A percentile compares a stretch with the other conserved stretches of the same genome.
Evolutionary conservation across 371 early-diverging fungal species (phyloP).

Genomic region (Lichtheimia corymbifera): DNA sequence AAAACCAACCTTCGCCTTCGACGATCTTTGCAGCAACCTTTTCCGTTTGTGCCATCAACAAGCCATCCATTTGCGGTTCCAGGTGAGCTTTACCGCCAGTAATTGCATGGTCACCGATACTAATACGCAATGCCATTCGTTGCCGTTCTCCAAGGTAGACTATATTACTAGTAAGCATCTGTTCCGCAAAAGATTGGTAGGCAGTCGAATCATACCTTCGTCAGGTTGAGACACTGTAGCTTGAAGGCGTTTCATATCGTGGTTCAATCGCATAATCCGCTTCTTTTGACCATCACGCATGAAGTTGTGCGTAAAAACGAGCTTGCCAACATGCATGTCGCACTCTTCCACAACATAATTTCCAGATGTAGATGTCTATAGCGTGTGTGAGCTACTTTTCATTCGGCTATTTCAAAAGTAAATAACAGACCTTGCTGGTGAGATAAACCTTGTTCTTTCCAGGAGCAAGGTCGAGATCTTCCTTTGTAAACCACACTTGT

Average conservation of each 20-base stretch:
- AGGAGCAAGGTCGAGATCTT: constrained; percentile 54
- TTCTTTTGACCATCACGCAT: constrained; percentile 63
- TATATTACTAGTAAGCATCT: background rate
- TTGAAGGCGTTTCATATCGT: constrained; percentile 38
- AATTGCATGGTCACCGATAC: constrained; percentile 23
- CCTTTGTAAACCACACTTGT: constrained; percentile 47
- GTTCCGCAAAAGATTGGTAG: background rate
- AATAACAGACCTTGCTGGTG: constrained; percentile 57
- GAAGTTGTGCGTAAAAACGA: constrained; percentile 63
- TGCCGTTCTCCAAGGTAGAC: constrained; percentile 48
- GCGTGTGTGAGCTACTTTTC: background rate
- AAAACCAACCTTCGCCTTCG: constrained; percentile 1
- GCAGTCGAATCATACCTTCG: constrained; percentile 27
- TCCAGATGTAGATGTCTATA: constrained; percentile 62
- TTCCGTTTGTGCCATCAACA: constrained; percentile 29
- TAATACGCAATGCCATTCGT: constrained; percentile 38
- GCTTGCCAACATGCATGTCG: constrained; percentile 56
- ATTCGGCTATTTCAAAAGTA: too few relatives aligned
- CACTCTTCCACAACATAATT: constrained; percentile 68
- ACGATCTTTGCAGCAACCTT: constrained; percentile 12
- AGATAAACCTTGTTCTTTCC: constrained; percentile 66
- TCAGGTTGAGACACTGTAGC: constrained; percentile 38
- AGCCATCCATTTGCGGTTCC: constrained; percentile 47
- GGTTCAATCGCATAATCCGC: constrained; percentile 57
- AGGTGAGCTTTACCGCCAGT: constrained; percentile 24